Base-by-base conservation (phyloP, 495 filamentous ascomycete genomes). In the Cladorrhinum samala region DNA sequence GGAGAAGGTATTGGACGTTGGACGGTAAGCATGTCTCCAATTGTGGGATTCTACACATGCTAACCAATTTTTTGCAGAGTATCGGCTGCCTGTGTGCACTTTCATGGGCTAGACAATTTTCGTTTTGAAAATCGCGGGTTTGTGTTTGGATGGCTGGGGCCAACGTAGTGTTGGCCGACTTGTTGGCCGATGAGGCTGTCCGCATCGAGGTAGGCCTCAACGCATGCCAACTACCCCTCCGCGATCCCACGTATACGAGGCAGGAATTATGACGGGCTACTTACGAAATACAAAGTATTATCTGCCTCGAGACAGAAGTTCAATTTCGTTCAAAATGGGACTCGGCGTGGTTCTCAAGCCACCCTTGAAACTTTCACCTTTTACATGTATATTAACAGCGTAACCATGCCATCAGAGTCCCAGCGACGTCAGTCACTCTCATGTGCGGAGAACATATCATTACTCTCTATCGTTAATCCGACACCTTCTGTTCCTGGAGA, bases 1-100 rank as follows among this genome's bases (percentile, higher is more conserved):
- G 82, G 62, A 78, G 92, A 63, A 78, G 84, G 46, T 98, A 98
- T 64, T 98, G 91, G 90, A 83, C 82, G 9, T 72, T 95, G 41
- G 81, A 87, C 45, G 84, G 81, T 77, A 64, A 70, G 75, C 69
- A 21, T 5, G 27, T 11, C 5, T 33, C 27, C 21, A 14, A 13
- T 57, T 46, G 7, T 47, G 37, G 19, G 38, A 3, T 57, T 41
- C n/a, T 21, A 27, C 4, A 30, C 2, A 27, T 19, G 2, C 19
- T 50, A 46, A 27, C 1, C 18, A 48, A n/a, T 20, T 23, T 49
- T 14, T 60, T 41, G 16, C 56, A 78, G 74, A 71, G 49, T 78
- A 78, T 53, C 70, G 69, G 49, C 66, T 78, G 41, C 75, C 75
- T 16, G 63, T 80, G 45, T 83, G 80, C 61, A 84, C 72, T 36